Base-by-base conservation (phyloP, 2,329 filamentous ascomycete genomes). In the Nemania diffusa region DNA sequence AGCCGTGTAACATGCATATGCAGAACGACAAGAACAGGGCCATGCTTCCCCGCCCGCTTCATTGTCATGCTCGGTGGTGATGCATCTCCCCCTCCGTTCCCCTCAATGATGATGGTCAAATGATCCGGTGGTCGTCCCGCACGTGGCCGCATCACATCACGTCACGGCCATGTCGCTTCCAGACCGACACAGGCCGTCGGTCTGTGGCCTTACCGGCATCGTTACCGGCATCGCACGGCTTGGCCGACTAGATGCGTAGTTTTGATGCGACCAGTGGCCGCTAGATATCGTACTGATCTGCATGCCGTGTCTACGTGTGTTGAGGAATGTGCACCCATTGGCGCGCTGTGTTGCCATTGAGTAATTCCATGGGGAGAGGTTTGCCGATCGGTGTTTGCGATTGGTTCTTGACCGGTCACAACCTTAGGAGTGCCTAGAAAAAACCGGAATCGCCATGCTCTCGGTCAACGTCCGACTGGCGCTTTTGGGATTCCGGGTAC, bases 31-130 rank as follows among this genome's bases (percentile, higher is more conserved):
- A 61, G 34, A n/a, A 4, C 26, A 13, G 40, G 56, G 55, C 34
- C 22, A 32, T 66, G 50, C 34, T 26, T 32, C 60, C 65, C 59
- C 55, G 55, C 59, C n/a, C 53, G 29, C 37, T 52, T 50, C 37
- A 9, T 34, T 58, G 32, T 46, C 51, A 55, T 57, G 26, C 26
- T 56, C 50, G 5, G 44, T 40, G 9, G 56, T 46, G 26, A 46
- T 56, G 53, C 27, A n/a, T 55, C 64, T 70, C 57, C 62, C 62
- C 68, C 65, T 64, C 68, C 62, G 34, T 57, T 59, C 62, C 62
- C 68, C 65, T 64, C 68, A 65, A 37, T 57, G 20, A 7, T 37
- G 0, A 40, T 20, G 42, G 37, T 64, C 66, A 68, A 53, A 62
- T 62, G 61, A 68, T 51, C 57, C 15, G 3, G 50, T 61, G n/a